Evolutionary conservation across 441 rosid genomes (phyloP).

Genomic region (Populus tomentosa): DNA sequence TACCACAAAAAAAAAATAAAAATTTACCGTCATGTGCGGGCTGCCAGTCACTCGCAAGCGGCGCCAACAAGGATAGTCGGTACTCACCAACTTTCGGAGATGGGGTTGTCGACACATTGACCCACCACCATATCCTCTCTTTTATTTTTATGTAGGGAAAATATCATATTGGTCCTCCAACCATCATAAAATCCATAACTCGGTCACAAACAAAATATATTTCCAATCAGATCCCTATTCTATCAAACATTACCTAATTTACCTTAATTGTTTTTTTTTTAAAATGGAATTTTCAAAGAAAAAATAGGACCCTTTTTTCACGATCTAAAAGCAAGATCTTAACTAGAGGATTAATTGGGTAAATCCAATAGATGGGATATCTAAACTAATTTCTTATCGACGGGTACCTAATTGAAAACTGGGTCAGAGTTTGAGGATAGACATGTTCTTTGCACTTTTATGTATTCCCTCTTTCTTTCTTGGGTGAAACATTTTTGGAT

Average conservation of each 20-base stretch:
- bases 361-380: background rate
- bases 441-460: no score
- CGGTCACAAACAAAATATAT: background rate
- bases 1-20: no score
- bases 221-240: background rate
- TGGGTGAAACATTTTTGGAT: background rate
- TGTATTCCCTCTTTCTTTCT: background rate
- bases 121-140: constrained; percentile 12
- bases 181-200: background rate
- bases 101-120: constrained; percentile 30
- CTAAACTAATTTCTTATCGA: background rate
- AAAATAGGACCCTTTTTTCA: background rate
- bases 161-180: background rate
- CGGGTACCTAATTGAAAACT: background rate
- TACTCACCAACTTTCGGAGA: constrained; percentile 24
- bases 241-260: background rate
- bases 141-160: background rate
- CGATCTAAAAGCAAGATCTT: background rate
- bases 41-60: background rate
- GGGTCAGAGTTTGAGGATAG: background rate
- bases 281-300: background rate
- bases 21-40: background rate
- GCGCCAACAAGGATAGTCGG: background rate
- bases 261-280: background rate
- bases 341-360: background rate